phyloP scores from a whole-genome alignment of 176 grass and related monocot genomes.

The sorghum (Sorghum bicolor) region DNA sequence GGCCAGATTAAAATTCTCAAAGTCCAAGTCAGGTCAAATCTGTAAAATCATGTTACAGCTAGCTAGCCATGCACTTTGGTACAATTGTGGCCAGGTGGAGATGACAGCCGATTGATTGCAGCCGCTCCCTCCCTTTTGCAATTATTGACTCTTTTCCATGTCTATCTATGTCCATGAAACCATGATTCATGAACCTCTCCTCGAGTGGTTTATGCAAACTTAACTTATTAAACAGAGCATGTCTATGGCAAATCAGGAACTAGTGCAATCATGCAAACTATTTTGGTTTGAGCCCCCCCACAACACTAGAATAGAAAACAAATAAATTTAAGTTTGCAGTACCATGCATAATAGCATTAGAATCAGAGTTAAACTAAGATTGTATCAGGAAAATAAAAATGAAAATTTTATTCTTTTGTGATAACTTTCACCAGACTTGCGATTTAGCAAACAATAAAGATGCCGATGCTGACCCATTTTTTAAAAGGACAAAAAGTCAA shows the following conservation, averaged over 20 bases:
- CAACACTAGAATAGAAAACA: neutral
- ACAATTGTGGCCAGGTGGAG: slow-evolving; percentile 41
- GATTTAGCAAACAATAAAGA: neutral
- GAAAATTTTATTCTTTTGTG: neutral
- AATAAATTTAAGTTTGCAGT: neutral
- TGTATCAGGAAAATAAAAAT: neutral
- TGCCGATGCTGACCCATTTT: neutral
- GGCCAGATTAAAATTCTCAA: slow-evolving; percentile 15
- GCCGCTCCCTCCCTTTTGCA: slow-evolving; percentile 17
- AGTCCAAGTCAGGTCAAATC: slow-evolving; percentile 34
- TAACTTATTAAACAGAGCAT: slow-evolving; percentile 9
- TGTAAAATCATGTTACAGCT: slow-evolving; percentile 18
- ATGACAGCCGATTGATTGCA: slow-evolving; percentile 55
- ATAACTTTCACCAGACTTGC: slow-evolving; percentile 10
- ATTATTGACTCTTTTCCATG: slow-evolving; percentile 42
- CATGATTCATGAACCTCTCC: neutral
- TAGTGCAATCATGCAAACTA: neutral
- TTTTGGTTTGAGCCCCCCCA: neutral
- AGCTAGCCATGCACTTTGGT: slow-evolving; percentile 8
- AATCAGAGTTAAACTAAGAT: neutral
- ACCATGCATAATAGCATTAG: neutral
- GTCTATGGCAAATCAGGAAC: neutral
- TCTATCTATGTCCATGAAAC: neutral
- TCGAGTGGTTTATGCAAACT: slow-evolving; percentile 2
- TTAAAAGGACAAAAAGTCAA: slow-evolving; percentile 29